A percentile compares a stretch with the other conserved stretches of the same genome.
These are phyloP conservation scores for Ustilago crameri DNA, from an alignment of 1,284 basidiomycete genomes.

Conservation along the genomic window DNA sequence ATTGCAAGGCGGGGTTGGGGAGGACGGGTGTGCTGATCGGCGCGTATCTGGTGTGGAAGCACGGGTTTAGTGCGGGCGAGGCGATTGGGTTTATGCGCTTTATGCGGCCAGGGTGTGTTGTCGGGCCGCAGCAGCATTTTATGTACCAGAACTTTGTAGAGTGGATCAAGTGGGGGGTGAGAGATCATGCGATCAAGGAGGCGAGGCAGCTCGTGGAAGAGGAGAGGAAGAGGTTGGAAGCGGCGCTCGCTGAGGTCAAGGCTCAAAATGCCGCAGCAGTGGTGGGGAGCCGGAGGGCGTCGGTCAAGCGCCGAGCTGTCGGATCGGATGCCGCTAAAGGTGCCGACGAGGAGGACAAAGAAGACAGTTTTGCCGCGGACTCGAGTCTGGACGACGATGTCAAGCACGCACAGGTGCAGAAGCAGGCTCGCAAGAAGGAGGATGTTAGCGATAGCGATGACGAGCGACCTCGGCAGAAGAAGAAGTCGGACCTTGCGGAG, in stretches of 20 bases:
- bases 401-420: slow-evolving; percentile 9
- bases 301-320: slow-evolving; percentile 20
- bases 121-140: slow-evolving; percentile 85
- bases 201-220: slow-evolving; percentile 22
- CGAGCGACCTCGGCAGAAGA: slow-evolving; percentile 28
- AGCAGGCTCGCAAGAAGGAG: slow-evolving; percentile 13
- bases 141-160: slow-evolving; percentile 79
- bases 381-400: slow-evolving; percentile 8
- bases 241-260: slow-evolving; percentile 6
- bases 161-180: slow-evolving; percentile 64
- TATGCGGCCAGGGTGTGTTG: slow-evolving; percentile 92
- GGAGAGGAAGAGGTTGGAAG: slow-evolving; percentile 20
- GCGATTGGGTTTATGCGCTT: slow-evolving; percentile 99
- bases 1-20: slow-evolving; percentile 94
- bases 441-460: slow-evolving; percentile 10
- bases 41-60: slow-evolving; percentile 98
- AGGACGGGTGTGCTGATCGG: slow-evolving; percentile 89
- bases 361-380: slow-evolving; percentile 17
- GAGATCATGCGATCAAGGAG: slow-evolving; percentile 43
- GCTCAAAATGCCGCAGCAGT: slow-evolving; percentile 4
- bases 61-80: slow-evolving; percentile 97
- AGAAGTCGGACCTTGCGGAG: slow-evolving; percentile 7
- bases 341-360: slow-evolving; percentile 10
- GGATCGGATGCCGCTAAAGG: slow-evolving; percentile 19
- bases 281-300: slow-evolving; percentile 1